Conservation (phyloP, 306 rosid species). For the Vachellia pachyceras region DNA sequence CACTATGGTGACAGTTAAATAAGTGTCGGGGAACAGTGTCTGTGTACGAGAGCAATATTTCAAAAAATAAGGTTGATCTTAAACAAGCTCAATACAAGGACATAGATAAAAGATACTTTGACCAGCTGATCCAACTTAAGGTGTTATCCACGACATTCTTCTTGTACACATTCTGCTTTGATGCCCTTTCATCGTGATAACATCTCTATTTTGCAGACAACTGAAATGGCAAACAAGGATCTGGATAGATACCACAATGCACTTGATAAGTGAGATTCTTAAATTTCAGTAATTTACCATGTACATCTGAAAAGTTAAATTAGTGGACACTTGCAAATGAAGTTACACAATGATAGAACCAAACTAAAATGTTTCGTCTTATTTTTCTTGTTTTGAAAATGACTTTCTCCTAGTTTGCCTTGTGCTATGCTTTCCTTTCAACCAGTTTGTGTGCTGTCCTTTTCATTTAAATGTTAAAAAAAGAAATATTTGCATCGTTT, state of each 20-base stretch:
- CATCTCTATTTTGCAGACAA: conserved; percentile 61
- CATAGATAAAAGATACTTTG: conserved; percentile 86
- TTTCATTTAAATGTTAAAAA: not conserved
- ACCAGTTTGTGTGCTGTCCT: not conserved
- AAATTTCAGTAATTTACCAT: conserved; percentile 31
- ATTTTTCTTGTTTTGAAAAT: not conserved
- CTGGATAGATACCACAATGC: conserved; percentile 98
- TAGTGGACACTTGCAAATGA: conserved; percentile 24
- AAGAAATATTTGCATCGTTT: not conserved
- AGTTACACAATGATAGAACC: conserved; percentile 29
- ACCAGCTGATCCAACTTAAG: conserved; percentile 97
- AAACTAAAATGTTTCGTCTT: not conserved
- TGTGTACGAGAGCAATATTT: conserved; percentile 77
- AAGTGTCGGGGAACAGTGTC: conserved; percentile 79
- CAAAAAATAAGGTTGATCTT: conserved; percentile 79
- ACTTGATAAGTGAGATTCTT: conserved; percentile 82
- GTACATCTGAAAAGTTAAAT: conserved; percentile 14
- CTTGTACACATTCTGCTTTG: conserved; percentile 10
- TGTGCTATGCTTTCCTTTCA: not conserved
- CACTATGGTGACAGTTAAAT: conserved; percentile 59
- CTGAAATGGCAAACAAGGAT: conserved; percentile 99
- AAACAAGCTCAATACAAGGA: conserved; percentile 90
- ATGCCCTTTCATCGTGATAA: conserved; percentile 19
- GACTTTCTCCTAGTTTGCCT: not conserved
- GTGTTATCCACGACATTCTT: conserved; percentile 42